Evolutionary conservation across 805 yeast species (phyloP).

Genomic region (Schizosaccharomyces osmophilus): DNA sequence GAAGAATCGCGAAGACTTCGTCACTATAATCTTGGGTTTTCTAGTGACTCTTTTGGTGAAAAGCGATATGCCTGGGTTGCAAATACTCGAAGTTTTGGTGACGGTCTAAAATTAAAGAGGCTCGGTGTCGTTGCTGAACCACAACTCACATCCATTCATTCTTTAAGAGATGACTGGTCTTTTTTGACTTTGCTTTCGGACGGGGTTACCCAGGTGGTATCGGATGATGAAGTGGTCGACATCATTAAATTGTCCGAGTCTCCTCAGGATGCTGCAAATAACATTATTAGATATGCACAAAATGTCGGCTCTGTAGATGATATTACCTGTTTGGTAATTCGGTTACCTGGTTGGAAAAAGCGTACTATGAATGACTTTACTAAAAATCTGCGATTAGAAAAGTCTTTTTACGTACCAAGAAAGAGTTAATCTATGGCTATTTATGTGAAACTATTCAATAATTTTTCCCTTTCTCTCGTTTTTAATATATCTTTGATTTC

Average conservation of each 20-base stretch:
- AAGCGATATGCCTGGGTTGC: slow-evolving; percentile 63
- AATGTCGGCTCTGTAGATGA: slow-evolving; percentile 83
- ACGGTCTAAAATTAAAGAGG: slow-evolving; percentile 40
- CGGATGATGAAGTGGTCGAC: slow-evolving; percentile 84
- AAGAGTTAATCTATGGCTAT: neutral
- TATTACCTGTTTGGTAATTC: slow-evolving; percentile 69
- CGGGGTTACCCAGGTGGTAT: slow-evolving; percentile 57
- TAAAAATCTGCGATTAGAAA: neutral
- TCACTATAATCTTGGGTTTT: slow-evolving; percentile 34
- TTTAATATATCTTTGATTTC: neutral
- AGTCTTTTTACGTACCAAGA: neutral
- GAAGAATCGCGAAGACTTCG: slow-evolving; percentile 50
- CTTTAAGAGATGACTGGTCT: slow-evolving; percentile 15
- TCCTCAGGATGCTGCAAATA: slow-evolving; percentile 69
- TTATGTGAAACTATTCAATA: neutral
- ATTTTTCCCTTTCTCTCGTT: neutral
- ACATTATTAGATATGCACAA: slow-evolving; percentile 59
- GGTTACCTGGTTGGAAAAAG: slow-evolving; percentile 77
- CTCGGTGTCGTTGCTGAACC: slow-evolving; percentile 86
- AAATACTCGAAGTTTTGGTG: slow-evolving; percentile 88
- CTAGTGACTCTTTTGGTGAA: slow-evolving; percentile 82
- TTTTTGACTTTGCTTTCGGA: slow-evolving; percentile 66
- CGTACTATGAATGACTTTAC: slow-evolving; percentile 33
- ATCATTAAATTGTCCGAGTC: slow-evolving; percentile 45
- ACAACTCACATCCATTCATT: slow-evolving; percentile 26